phyloP scores from a whole-genome alignment of 2,329 filamentous ascomycete genomes.

The Cladosporium sp. region DNA sequence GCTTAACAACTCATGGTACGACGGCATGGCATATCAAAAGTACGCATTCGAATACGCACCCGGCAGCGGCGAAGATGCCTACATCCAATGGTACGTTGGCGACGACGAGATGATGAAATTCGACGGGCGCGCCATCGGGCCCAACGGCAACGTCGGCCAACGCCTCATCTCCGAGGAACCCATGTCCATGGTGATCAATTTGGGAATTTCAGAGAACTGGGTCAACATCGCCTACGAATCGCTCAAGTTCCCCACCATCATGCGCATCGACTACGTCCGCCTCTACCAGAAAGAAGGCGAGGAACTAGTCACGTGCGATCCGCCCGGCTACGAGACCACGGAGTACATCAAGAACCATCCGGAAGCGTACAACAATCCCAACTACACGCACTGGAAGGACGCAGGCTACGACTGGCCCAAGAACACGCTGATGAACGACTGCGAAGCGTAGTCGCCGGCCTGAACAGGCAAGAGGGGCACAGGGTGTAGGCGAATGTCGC shows the following conservation, averaged over 20 bases:
- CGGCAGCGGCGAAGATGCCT: conserved; percentile 50
- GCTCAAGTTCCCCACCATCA: conserved; percentile 49
- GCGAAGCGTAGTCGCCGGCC: conserved; percentile 28
- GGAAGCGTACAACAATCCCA: conserved; percentile 59
- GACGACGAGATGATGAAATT: conserved; percentile 62
- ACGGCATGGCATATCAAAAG: conserved; percentile 58
- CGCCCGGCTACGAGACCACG: conserved; percentile 62
- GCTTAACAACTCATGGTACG: conserved; percentile 64
- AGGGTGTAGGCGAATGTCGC: too few relatives aligned
- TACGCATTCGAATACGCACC: conserved; percentile 63
- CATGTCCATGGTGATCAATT: conserved; percentile 63
- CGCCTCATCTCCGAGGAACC: conserved; percentile 63
- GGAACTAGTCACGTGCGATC: conserved; percentile 61
- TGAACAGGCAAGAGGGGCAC: too few relatives aligned
- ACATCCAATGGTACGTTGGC: conserved; percentile 67
- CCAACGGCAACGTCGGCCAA: conserved; percentile 67
- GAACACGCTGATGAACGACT: conserved; percentile 58
- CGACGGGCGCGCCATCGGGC: conserved; percentile 55
- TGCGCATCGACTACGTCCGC: conserved; percentile 65
- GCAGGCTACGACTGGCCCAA: conserved; percentile 57
- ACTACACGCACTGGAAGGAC: conserved; percentile 57
- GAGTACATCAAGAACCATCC: conserved; percentile 61
- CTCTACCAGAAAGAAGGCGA: conserved; percentile 63
- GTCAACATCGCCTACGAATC: conserved; percentile 42
- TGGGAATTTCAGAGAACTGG: conserved; percentile 59